A percentile compares a stretch with the other conserved stretches of the same genome.
Conservation (phyloP, 768 basidiomycete genomes). For the Hygrophorus pudorinus region DNA sequence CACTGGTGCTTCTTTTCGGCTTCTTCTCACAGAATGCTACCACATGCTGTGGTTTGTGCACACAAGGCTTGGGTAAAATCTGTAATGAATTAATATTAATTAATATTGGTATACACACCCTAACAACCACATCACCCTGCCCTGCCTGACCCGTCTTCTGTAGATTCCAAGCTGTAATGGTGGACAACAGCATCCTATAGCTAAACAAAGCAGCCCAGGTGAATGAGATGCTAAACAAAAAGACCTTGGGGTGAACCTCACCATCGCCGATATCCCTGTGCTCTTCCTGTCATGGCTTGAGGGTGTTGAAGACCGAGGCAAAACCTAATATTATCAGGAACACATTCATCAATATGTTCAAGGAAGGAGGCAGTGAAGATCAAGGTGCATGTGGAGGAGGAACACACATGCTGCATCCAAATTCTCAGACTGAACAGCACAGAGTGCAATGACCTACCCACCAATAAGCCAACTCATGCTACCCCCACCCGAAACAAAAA, state of each 20-base stretch:
- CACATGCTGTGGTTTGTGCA: no score
- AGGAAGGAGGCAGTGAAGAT: slow-evolving; percentile 87
- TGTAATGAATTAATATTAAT: no score
- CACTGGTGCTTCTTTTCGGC: no score
- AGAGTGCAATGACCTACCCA: slow-evolving; percentile 74
- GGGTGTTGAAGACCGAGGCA: slow-evolving; percentile 90
- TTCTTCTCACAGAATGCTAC: no score
- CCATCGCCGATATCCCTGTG: slow-evolving; percentile 91
- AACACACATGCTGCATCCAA: no score
- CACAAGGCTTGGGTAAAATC: no score
- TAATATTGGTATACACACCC: slow-evolving; percentile 55
- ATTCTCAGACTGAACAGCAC: slow-evolving; percentile 96
- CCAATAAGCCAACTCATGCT: slow-evolving; percentile 7
- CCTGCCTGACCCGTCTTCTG: neutral
- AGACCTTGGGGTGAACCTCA: slow-evolving; percentile 92
- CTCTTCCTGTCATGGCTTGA: slow-evolving; percentile 84
- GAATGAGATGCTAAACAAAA: slow-evolving; percentile 84
- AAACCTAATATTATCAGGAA: slow-evolving; percentile 99
- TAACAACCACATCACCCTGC: neutral
- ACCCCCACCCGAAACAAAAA: neutral
- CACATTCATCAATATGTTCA: slow-evolving; percentile 97
- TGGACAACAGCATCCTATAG: slow-evolving; percentile 95
- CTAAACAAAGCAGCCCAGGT: slow-evolving; percentile 88
- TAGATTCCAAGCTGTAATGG: slow-evolving; percentile 99
- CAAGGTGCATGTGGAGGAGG: slow-evolving; percentile 70